Evolutionary conservation across 495 filamentous ascomycete genomes (phyloP).

Genomic region (Trichoderma asperelloides): DNA sequence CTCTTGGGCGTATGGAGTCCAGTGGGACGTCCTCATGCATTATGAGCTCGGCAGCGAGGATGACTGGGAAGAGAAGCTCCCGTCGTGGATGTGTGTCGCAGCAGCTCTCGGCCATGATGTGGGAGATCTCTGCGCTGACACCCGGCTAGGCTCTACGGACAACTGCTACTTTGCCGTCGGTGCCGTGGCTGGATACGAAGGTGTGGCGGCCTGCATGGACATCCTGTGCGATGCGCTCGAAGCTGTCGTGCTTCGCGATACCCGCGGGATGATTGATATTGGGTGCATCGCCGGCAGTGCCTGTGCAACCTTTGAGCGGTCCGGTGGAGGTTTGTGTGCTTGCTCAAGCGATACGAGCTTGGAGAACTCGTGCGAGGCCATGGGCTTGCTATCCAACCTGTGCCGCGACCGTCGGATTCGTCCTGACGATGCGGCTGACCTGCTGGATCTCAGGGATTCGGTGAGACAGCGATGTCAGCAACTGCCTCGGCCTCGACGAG

Average conservation of each 20-base stretch:
- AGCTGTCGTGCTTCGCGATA: not conserved
- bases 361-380: not conserved
- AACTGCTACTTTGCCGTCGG: not conserved
- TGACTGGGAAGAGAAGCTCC: not conserved
- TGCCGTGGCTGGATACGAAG: not conserved
- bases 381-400: not conserved
- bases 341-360: not conserved
- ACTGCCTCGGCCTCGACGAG: not conserved
- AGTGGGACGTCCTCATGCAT: not conserved
- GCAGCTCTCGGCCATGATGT: not conserved
- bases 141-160: not conserved
- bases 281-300: not conserved
- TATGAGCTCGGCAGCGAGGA: not conserved
- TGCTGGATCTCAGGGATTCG: not conserved
- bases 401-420: not conserved
- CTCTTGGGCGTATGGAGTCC: not conserved
- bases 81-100: not conserved
- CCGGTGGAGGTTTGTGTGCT: not conserved
- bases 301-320: not conserved
- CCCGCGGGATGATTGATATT: not conserved
- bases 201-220: not conserved
- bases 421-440: not conserved
- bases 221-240: not conserved
- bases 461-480: not conserved
- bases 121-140: not conserved